phyloP scores from a whole-genome alignment of 345 rosid genomes.

The Moricandia arvensis region DNA sequence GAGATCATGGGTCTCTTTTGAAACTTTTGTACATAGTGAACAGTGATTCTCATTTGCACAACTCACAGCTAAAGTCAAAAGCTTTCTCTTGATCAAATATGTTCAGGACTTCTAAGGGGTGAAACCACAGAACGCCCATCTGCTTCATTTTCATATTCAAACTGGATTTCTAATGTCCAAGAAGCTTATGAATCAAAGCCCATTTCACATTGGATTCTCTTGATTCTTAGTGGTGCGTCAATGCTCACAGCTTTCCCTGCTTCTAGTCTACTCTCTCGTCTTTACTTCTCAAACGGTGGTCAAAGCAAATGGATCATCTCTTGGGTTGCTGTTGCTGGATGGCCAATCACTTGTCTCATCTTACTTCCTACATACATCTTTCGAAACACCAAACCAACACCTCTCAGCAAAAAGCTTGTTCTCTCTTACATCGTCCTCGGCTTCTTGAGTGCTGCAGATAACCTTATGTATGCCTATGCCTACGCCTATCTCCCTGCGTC shows the following conservation, averaged over 20 bases:
- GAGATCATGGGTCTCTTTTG: not conserved
- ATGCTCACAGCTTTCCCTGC: slow-evolving; percentile 86
- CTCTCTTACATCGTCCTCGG: slow-evolving; percentile 62
- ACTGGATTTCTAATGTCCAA: slow-evolving; percentile 32
- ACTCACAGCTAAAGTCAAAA: not conserved
- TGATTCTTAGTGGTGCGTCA: slow-evolving; percentile 46
- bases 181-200: slow-evolving; percentile 62
- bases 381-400: slow-evolving; percentile 54
- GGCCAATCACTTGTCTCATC: slow-evolving; percentile 71
- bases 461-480: slow-evolving; percentile 86
- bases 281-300: slow-evolving; percentile 74
- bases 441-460: slow-evolving; percentile 71
- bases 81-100: not conserved
- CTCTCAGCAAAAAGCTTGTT: slow-evolving; percentile 48
- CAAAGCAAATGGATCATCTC: slow-evolving; percentile 93
- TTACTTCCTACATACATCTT: slow-evolving; percentile 55
- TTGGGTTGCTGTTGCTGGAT: slow-evolving; percentile 84
- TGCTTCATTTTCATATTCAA: slow-evolving; percentile 36
- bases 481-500: slow-evolving; percentile 91
- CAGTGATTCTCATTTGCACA: not conserved
- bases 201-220: slow-evolving; percentile 74
- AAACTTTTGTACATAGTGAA: not conserved
- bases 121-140: slow-evolving; percentile 19
- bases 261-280: slow-evolving; percentile 70
- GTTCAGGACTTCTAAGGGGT: slow-evolving; percentile 33